Evolutionary conservation across 2,329 filamentous ascomycete species (phyloP), one percentile per base, ranked within the genome.

Genomic region (Fusarium buharicum): DNA sequence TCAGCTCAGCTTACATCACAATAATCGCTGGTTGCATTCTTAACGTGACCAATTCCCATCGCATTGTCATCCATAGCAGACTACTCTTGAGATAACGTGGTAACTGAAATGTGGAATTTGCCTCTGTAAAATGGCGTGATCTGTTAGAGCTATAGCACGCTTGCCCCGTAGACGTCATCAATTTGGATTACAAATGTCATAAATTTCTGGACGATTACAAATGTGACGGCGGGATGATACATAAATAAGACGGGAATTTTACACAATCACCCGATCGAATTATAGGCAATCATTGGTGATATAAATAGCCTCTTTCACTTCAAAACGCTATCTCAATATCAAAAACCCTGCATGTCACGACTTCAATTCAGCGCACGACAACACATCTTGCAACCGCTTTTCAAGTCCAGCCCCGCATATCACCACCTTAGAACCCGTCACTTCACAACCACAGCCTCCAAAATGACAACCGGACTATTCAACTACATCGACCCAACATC

Each of bases 381-480:
- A 48, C 3, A 14, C 6, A 40, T 48, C 16, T 36, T 55, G 11
- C 17, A 43, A 14, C 40, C 17, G n/a, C 17, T 59, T 22, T 12
- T 48, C 31, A 55, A 59, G n/a, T n/a, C n/a, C n/a, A n/a, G n/a
- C 55, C 55, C 48, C 37, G 41, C 56, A 33, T n/a, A 33, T 22
- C 55, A 43, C 18, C 55, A 43, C 18, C 20, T 30, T 16, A 40
- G 40, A 30, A 3, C 55, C 20, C 54, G 47, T 0, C 47, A 34
- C 27, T 34, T 38, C 11, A 59, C 55, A 20, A 4, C 31, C 33
- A 13, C 30, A 14, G 14, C 18, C 28, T 18, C 46, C 27, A 56
- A 40, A 22, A 65, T 65, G 62, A 65, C 62, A 6, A 65, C 62
- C 5, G 62, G 62, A 13, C 34, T 65, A 9, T 65, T 65, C 8